Percentiles rank a stretch among this genome's conserved stretches.
Conservation (phyloP, 345 rosid species). For the Syzygium oleosum region DNA sequence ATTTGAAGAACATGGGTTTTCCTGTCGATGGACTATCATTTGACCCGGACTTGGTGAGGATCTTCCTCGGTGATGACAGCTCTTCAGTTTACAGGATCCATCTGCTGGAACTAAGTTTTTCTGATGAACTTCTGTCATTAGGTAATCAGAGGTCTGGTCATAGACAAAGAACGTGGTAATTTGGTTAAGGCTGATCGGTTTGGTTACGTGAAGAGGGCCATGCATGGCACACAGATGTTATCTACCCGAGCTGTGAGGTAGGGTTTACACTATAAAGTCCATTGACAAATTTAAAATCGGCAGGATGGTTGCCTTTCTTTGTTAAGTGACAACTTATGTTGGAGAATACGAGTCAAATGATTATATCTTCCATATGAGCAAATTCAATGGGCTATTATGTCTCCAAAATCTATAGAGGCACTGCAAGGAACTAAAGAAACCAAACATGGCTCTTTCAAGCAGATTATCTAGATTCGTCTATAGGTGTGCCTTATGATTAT, state of each 20-base stretch:
- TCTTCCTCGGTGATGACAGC: slow-evolving; percentile 5
- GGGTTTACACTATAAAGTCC: background rate
- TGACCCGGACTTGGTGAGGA: slow-evolving; percentile 71
- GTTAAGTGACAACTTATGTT: background rate
- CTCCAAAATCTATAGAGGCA: background rate
- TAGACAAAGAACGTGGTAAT: slow-evolving; percentile 92
- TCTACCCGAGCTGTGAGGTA: slow-evolving; percentile 88
- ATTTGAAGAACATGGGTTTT: slow-evolving; percentile 73
- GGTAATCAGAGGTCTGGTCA: slow-evolving; percentile 96
- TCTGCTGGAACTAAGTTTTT: background rate
- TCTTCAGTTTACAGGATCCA: background rate
- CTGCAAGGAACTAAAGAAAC: background rate
- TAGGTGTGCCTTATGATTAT: background rate
- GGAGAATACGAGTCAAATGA: background rate
- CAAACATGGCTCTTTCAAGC: background rate
- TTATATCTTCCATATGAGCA: background rate
- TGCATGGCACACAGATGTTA: slow-evolving; percentile 92
- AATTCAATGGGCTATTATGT: background rate
- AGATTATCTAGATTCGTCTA: background rate
- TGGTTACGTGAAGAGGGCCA: slow-evolving; percentile 89
- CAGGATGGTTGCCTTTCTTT: background rate
- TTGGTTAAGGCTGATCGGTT: slow-evolving; percentile 96
- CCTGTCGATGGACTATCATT: slow-evolving; percentile 89
- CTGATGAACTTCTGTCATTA: slow-evolving; percentile 3
- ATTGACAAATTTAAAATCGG: background rate